Evolutionary conservation across 495 filamentous ascomycete species (phyloP).

Genomic region (Podospora comata): DNA sequence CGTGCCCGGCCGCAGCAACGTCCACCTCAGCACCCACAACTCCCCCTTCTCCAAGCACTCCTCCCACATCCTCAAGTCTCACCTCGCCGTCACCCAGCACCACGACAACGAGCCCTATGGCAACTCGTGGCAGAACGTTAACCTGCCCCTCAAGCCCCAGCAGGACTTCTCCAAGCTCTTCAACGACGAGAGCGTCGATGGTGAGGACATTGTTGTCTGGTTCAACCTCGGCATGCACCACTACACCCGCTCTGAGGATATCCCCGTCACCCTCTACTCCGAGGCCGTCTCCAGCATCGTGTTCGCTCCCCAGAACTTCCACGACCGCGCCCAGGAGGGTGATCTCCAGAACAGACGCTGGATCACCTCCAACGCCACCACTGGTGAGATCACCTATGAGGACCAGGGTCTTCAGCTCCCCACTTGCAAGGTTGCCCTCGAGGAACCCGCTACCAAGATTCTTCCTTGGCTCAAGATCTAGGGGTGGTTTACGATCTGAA

Average conservation of each 20-base stretch:
- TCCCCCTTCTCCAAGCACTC: slow-evolving; percentile 46
- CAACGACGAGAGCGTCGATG: slow-evolving; percentile 50
- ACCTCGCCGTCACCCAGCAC: slow-evolving; percentile 49
- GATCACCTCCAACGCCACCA: slow-evolving; percentile 13
- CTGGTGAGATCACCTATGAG: slow-evolving; percentile 16
- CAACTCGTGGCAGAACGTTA: slow-evolving; percentile 47
- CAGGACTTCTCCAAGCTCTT: slow-evolving; percentile 55
- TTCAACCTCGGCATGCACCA: slow-evolving; percentile 61
- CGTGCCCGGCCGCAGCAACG: slow-evolving; percentile 39
- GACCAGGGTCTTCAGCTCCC: slow-evolving; percentile 21
- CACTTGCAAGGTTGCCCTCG: slow-evolving; percentile 15
- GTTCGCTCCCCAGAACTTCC: slow-evolving; percentile 49
- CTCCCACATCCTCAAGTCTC: slow-evolving; percentile 46
- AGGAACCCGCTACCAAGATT: slow-evolving; percentile 21
- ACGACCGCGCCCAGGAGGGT: slow-evolving; percentile 25
- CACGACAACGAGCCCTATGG: slow-evolving; percentile 53
- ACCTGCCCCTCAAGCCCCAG: slow-evolving; percentile 46
- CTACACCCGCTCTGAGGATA: slow-evolving; percentile 51
- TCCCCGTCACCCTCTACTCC: slow-evolving; percentile 53
- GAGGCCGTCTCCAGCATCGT: slow-evolving; percentile 45
- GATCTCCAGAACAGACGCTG: slow-evolving; percentile 22
- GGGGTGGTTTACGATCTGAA: not conserved
- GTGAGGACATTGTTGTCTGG: slow-evolving; percentile 49
- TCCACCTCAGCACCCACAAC: slow-evolving; percentile 48
- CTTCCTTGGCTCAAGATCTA: slow-evolving; percentile 8